These are phyloP conservation scores for Fraxinus sp. DNA, from an alignment of 305 asterid species.

Conservation along the genomic window DNA sequence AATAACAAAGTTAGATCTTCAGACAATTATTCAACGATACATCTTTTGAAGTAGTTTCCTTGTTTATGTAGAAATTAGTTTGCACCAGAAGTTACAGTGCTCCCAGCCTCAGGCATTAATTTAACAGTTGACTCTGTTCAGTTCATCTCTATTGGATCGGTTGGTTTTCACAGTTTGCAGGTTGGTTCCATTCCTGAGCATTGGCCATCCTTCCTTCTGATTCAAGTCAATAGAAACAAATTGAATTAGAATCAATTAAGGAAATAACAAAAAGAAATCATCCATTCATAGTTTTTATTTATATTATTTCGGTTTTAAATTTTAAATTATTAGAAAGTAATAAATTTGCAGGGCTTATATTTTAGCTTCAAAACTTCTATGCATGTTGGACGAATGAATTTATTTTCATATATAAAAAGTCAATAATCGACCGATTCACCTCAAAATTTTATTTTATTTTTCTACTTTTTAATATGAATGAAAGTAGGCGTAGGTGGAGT, in stretches of 20 bases:
- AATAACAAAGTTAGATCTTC: neutral
- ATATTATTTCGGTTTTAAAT: neutral
- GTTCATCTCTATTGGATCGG: too few species aligned
- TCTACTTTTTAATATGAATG: too few species aligned
- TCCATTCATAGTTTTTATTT: too few species aligned
- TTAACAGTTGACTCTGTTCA: neutral
- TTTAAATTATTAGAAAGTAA: neutral
- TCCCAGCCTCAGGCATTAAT: too few species aligned
- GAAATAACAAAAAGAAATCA: neutral
- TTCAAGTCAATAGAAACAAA: neutral
- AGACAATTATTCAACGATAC: neutral
- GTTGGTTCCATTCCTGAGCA: slow-evolving; percentile 28
- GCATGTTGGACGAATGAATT: neutral
- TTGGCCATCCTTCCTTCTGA: slow-evolving; percentile 33
- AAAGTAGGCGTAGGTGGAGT: too few species aligned
- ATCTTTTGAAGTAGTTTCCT: neutral
- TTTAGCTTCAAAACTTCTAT: neutral
- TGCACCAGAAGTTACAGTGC: neutral
- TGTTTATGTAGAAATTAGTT: neutral
- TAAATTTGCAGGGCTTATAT: neutral
- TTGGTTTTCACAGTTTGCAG: neutral
- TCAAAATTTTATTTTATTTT: too few species aligned
- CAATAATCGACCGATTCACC: too few species aligned
- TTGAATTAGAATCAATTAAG: neutral
- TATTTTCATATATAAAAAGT: too few species aligned